Base-by-base conservation (phyloP, 768 basidiomycete species). In the Tulasnella sp. region DNA sequence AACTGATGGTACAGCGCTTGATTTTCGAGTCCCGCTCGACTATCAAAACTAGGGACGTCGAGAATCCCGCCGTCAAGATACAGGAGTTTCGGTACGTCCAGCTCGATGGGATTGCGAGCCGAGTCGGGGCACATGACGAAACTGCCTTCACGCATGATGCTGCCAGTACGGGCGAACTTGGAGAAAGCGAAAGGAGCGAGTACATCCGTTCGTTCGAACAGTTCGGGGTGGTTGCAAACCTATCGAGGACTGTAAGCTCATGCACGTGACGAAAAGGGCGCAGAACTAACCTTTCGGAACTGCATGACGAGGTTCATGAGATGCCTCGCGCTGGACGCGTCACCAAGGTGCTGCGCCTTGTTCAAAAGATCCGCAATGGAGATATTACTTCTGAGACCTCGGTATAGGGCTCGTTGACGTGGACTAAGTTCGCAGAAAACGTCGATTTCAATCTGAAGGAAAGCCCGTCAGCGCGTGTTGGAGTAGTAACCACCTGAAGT, bases 221-320 rank as follows among this genome's bases (percentile, higher is more conserved):
- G 88, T 83, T 99, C 97, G 0, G 98, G 98, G 81, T 99, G 98
- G 82, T 98, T 99, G 88, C 97, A 99, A 80, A 97, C 95, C 93
- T 94, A 73, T 51, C 20, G 61, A 42, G 32, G 7, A n/a, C 13
- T 35, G 55, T 79, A 57, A 37, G 48, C 48, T 51, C 10, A 3
- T 32, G n/a, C 10, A 7, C 61, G 13, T 13, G 32, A 29, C 51
- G 18, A 71, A 39, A 40, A n/a, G 35, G 35, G 23, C 23, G 23
- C 26, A 61, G 72, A 44, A 78, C 84, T 37, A 76, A 93, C 95
- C 88, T 99, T 99, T 81, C 98, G 91, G 88, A 99, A 99, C 84
- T 99, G 98, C 98, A 99, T 99, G 80, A 99, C 98, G 79, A 99
- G 88, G 84, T 99, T 99, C 97, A 99, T 99, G 79, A 99, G 86